Percentiles rank a stretch among this genome's conserved stretches.
These are phyloP conservation scores for Chrysanthemum lavandulifolium DNA, from an alignment of 129 eudicot species.

Conservation along the genomic window DNA sequence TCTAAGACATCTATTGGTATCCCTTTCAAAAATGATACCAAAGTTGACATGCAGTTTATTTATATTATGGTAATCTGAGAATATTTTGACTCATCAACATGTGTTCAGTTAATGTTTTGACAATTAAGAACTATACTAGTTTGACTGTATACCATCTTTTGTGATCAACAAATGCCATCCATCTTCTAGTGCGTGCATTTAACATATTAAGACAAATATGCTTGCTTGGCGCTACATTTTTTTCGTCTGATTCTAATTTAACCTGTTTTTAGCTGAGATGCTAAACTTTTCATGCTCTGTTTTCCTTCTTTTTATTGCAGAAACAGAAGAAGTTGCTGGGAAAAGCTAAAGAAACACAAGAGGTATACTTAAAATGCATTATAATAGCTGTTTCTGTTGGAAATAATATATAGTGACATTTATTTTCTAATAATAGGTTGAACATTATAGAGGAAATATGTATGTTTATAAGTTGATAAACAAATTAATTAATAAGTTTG, in stretches of 20 bases:
- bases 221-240: neutral
- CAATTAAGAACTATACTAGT: neutral
- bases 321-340: slow-evolving; percentile 62
- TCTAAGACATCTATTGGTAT: neutral
- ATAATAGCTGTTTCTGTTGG: too few species aligned
- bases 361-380: slow-evolving; percentile 42
- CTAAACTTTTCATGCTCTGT: slow-evolving; percentile 2
- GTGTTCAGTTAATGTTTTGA: slow-evolving; percentile 8
- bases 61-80: neutral
- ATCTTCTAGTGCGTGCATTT: neutral
- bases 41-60: neutral
- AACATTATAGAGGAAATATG: too few species aligned
- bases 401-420: too few species aligned
- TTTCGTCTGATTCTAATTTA: neutral
- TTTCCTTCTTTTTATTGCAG: slow-evolving; percentile 42
- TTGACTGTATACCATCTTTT: neutral
- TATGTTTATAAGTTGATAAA: too few species aligned
- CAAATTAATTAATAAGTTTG: too few species aligned
- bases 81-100: slow-evolving; percentile 8
- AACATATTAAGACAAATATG: neutral
- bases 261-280: slow-evolving; percentile 14
- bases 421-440: too few species aligned
- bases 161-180: too few species aligned
- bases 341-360: slow-evolving; percentile 78
- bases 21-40: neutral